Evolutionary conservation across 2,329 filamentous ascomycete genomes (phyloP).

Genomic region (Fusarium beomiforme): DNA sequence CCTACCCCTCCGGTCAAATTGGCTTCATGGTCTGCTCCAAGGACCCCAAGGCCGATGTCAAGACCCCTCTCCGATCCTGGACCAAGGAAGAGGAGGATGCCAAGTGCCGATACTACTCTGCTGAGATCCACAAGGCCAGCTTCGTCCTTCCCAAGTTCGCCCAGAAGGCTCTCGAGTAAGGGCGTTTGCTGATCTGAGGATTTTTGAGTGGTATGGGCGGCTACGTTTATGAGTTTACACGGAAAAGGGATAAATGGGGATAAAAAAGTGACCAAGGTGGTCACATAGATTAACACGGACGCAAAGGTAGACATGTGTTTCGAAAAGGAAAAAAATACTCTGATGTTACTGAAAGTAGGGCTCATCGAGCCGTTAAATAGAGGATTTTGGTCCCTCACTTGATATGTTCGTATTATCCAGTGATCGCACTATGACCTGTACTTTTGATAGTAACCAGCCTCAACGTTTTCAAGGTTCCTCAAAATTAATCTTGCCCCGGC

Average conservation of each 20-base stretch:
- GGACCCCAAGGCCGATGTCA: conserved; percentile 85
- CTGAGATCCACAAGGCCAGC: conserved; percentile 93
- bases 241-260: conserved; percentile 28
- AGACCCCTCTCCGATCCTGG: conserved; percentile 85
- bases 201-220: conserved; percentile 11
- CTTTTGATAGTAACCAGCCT: background rate
- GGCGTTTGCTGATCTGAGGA: background rate
- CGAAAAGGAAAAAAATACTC: conserved; percentile 25
- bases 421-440: background rate
- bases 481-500: conserved; percentile 61
- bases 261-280: conserved; percentile 29
- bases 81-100: conserved; percentile 88
- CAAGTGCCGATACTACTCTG: conserved; percentile 96
- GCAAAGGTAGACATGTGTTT: conserved; percentile 15
- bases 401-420: background rate
- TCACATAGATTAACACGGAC: conserved; percentile 32
- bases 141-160: conserved; percentile 96
- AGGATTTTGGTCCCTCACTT: conserved; percentile 12
- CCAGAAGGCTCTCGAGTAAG: conserved; percentile 74
- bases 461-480: conserved; percentile 43
- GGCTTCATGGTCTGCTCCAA: conserved; percentile 99
- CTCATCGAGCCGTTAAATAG: conserved; percentile 34
- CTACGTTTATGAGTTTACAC: conserved; percentile 38
- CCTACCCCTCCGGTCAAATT: conserved; percentile 98
- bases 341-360: conserved; percentile 27